A percentile compares a stretch with the other conserved stretches of the same genome.
Conservation (phyloP, 2,329 filamentous ascomycete species). For the Dactylella cylindrospora region DNA sequence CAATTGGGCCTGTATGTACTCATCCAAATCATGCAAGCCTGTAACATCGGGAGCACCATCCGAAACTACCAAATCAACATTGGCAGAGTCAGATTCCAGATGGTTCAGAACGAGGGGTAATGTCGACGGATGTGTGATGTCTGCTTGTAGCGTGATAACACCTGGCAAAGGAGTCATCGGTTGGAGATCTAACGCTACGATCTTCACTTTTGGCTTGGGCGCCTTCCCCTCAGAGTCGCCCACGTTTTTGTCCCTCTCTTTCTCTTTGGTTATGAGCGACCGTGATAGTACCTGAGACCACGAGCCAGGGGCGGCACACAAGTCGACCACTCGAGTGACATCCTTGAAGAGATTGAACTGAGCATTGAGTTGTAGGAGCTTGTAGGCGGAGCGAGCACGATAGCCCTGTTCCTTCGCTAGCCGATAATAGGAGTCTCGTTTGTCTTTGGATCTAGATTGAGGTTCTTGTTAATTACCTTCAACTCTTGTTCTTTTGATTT, state of each 20-base stretch:
- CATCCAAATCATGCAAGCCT: conserved; percentile 93
- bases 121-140: conserved; percentile 96
- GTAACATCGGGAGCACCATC: conserved; percentile 97
- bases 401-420: conserved; percentile 98
- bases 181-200: conserved; percentile 92
- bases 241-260: conserved; percentile 49
- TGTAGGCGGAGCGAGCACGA: conserved; percentile 94
- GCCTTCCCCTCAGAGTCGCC: conserved; percentile 60
- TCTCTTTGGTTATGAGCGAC: conserved; percentile 66
- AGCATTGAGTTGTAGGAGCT: conserved; percentile 91
- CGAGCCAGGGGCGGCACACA: conserved; percentile 92
- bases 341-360: conserved; percentile 90
- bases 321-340: conserved; percentile 88
- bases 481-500: neutral
- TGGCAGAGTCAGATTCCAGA: conserved; percentile 68
- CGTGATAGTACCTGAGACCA: conserved; percentile 97
- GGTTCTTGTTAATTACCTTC: neutral
- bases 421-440: conserved; percentile 95
- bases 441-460: conserved; percentile 68
- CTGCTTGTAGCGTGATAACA: conserved; percentile 86
- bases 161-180: conserved; percentile 92
- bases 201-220: conserved; percentile 64
- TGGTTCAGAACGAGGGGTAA: conserved; percentile 84
- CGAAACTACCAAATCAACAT: conserved; percentile 87
- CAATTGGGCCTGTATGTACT: conserved; percentile 94